These are phyloP conservation scores for Mortierella sp. DNA, from an alignment of 371 early-diverging fungal genomes.

Conservation along the genomic window DNA sequence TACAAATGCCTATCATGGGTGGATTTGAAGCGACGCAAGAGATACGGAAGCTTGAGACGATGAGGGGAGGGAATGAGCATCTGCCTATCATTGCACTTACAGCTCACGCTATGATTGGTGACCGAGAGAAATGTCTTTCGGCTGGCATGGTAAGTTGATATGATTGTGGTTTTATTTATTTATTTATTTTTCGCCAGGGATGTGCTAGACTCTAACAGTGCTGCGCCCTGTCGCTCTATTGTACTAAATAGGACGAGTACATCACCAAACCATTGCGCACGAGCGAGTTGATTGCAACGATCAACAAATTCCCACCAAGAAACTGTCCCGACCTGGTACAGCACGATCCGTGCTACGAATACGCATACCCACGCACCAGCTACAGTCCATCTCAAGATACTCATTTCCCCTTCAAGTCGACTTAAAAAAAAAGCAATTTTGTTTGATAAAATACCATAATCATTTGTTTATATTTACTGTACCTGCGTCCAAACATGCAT, in stretches of 20 bases:
- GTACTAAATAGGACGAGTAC: constrained; percentile 34
- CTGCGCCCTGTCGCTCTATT: not conserved
- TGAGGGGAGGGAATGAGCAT: constrained; percentile 57
- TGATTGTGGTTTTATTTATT: not conserved
- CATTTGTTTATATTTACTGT: too few species aligned
- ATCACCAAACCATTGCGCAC: constrained; percentile 56
- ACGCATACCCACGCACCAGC: constrained; percentile 10
- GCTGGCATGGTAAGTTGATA: constrained; percentile 72
- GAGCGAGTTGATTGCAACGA: constrained; percentile 69
- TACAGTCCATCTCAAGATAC: not conserved
- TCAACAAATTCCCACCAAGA: constrained; percentile 65
- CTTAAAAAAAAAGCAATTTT: not conserved
- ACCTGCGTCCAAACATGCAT: too few species aligned
- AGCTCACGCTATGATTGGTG: constrained; percentile 85
- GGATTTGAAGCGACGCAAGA: constrained; percentile 82
- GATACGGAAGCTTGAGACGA: constrained; percentile 72
- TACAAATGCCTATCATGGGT: constrained; percentile 84
- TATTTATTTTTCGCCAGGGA: not conserved
- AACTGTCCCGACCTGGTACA: constrained; percentile 41
- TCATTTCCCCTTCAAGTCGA: constrained; percentile 5
- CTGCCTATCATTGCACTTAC: constrained; percentile 84
- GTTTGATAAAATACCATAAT: too few species aligned
- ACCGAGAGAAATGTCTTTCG: constrained; percentile 79
- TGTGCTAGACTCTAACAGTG: not conserved
- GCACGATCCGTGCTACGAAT: constrained; percentile 27